These are phyloP conservation scores for Aspergillus fumigatus DNA, from an alignment of 2,329 filamentous ascomycete genomes.

Conservation along the genomic window DNA sequence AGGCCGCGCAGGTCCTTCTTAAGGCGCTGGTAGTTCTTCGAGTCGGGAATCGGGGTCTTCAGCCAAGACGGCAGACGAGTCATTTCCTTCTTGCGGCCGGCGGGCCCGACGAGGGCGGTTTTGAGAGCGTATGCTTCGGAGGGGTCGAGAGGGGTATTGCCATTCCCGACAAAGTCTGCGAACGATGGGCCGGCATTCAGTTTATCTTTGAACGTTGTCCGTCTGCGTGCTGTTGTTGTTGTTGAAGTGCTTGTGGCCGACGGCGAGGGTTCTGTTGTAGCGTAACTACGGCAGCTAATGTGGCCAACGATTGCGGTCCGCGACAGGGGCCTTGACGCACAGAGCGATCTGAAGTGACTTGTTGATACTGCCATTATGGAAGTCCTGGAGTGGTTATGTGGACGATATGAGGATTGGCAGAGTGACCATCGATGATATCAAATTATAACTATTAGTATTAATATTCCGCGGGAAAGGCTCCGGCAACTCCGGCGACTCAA, in stretches of 20 bases:
- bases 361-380: slow-evolving; percentile 32
- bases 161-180: slow-evolving; percentile 53
- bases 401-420: slow-evolving; percentile 16
- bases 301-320: slow-evolving; percentile 13
- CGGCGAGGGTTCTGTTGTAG: slow-evolving; percentile 33
- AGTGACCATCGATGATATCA: slow-evolving; percentile 9
- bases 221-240: slow-evolving; percentile 52
- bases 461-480: background rate
- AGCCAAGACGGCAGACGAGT: slow-evolving; percentile 86
- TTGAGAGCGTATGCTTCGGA: slow-evolving; percentile 56
- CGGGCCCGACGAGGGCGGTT: slow-evolving; percentile 57
- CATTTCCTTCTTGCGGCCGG: slow-evolving; percentile 60
- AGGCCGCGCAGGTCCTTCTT: slow-evolving; percentile 88
- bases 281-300: slow-evolving; percentile 30
- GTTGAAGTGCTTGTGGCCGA: slow-evolving; percentile 25
- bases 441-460: background rate
- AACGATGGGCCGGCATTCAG: slow-evolving; percentile 63
- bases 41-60: slow-evolving; percentile 87
- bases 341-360: slow-evolving; percentile 28
- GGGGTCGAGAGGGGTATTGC: slow-evolving; percentile 40
- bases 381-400: slow-evolving; percentile 7
- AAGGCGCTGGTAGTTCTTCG: slow-evolving; percentile 87
- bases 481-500: background rate
- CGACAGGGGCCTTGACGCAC: slow-evolving; percentile 20
- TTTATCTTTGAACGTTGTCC: slow-evolving; percentile 57